Evolutionary conservation across 2,329 filamentous ascomycete species (phyloP).

Genomic region (Cordyceps cicadae): DNA sequence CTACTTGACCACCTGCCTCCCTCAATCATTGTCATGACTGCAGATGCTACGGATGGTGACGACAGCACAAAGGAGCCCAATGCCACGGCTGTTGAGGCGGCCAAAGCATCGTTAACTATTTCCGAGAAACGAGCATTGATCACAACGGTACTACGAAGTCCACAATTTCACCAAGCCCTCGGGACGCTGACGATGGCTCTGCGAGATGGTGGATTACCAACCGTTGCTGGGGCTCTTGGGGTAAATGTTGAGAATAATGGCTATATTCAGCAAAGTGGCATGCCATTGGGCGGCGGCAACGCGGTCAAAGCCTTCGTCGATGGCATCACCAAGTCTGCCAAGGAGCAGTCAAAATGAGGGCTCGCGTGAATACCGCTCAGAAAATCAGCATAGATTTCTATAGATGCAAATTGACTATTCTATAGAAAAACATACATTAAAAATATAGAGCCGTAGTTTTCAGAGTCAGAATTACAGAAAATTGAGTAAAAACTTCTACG

Average conservation of each 20-base stretch:
- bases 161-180: slow-evolving; percentile 83
- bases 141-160: slow-evolving; percentile 74
- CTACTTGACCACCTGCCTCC: slow-evolving; percentile 74
- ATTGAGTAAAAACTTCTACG: too few species aligned
- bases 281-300: slow-evolving; percentile 80
- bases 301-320: slow-evolving; percentile 88
- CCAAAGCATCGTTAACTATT: slow-evolving; percentile 62
- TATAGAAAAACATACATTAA: too few species aligned
- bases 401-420: too few species aligned
- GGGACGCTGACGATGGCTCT: slow-evolving; percentile 79
- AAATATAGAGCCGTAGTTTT: too few species aligned
- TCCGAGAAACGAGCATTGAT: slow-evolving; percentile 74
- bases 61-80: slow-evolving; percentile 56
- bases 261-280: slow-evolving; percentile 64
- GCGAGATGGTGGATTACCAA: slow-evolving; percentile 82
- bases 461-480: too few species aligned
- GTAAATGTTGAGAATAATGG: slow-evolving; percentile 80
- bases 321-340: slow-evolving; percentile 72
- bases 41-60: slow-evolving; percentile 51
- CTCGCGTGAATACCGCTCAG: too few species aligned
- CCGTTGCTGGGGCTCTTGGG: slow-evolving; percentile 75
- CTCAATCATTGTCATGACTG: slow-evolving; percentile 66
- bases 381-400: too few species aligned
- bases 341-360: slow-evolving; percentile 38
- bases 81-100: slow-evolving; percentile 59